phyloP scores from a whole-genome alignment of 169 alveolate species.

The Plasmodium cynomolgi region DNA sequence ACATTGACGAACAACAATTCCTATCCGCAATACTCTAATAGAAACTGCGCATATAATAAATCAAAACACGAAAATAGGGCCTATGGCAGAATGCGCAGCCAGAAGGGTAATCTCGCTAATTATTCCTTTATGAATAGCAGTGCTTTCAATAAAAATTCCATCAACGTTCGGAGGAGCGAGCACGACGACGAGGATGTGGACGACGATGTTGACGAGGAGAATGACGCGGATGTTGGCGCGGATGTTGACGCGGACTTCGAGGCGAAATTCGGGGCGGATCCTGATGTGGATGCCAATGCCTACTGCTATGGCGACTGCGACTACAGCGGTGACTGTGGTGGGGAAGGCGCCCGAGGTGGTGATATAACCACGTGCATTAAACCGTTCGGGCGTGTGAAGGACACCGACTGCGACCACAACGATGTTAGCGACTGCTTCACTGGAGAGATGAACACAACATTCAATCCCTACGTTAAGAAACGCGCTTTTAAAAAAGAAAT shows the following conservation, averaged over 20 bases:
- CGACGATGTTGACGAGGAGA: too few species aligned
- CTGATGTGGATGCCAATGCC: background rate
- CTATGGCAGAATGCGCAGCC: background rate
- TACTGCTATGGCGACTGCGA: background rate
- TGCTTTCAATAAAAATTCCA: background rate
- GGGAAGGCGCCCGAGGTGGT: background rate
- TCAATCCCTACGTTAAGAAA: background rate
- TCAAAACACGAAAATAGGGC: background rate
- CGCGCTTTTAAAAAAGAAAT: background rate
- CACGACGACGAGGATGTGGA: background rate
- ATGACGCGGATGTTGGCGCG: background rate
- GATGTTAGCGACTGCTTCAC: background rate
- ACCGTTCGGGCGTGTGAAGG: background rate
- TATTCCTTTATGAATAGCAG: conserved; percentile 3
- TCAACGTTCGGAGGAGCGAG: background rate
- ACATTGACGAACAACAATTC: background rate
- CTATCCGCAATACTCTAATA: background rate
- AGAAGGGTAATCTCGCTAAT: background rate
- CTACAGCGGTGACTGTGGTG: background rate
- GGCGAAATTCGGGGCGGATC: too few species aligned
- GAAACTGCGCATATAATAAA: conserved; percentile 6
- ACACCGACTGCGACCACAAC: background rate
- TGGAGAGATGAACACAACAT: background rate
- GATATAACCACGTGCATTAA: background rate
- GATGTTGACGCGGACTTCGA: background rate